phyloP scores from a whole-genome alignment of 1,284 basidiomycete genomes.

The Austropuccinia psidii region DNA sequence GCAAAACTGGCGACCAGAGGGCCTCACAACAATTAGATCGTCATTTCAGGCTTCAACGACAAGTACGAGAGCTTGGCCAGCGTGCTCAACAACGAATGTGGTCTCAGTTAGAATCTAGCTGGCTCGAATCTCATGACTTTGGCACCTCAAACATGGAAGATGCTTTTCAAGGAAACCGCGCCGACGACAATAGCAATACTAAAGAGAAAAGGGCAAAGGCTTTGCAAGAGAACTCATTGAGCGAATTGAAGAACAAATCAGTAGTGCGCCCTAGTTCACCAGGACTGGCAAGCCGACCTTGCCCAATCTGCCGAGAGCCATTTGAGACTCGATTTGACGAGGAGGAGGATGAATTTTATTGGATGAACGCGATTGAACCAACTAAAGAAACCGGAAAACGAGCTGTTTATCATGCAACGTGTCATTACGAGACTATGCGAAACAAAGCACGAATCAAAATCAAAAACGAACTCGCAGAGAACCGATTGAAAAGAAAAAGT shows the following conservation, averaged over 20 bases:
- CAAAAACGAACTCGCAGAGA: constrained; percentile 16
- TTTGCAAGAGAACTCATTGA: constrained; percentile 8
- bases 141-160: neutral
- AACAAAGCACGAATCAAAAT: constrained; percentile 27
- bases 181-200: no score
- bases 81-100: constrained; percentile 34
- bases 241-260: constrained; percentile 17
- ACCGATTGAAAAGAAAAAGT: constrained; percentile 1
- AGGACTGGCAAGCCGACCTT: constrained; percentile 22
- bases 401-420: constrained; percentile 26
- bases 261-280: constrained; percentile 27
- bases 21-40: constrained; percentile 32
- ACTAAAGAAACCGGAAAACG: neutral
- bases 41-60: constrained; percentile 26
- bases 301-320: constrained; percentile 32
- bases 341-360: constrained; percentile 35
- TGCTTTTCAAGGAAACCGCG: neutral
- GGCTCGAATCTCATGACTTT: constrained; percentile 35
- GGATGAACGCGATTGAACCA: constrained; percentile 27
- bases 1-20: constrained; percentile 10
- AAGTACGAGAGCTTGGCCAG: constrained; percentile 5
- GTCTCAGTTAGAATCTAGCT: constrained; percentile 10
- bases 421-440: constrained; percentile 34
- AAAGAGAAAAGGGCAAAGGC: neutral
- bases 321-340: constrained; percentile 36